Evolutionary conservation across 1,284 basidiomycete species (phyloP).

Genomic region (Cutaneotrichosporon sp.): DNA sequence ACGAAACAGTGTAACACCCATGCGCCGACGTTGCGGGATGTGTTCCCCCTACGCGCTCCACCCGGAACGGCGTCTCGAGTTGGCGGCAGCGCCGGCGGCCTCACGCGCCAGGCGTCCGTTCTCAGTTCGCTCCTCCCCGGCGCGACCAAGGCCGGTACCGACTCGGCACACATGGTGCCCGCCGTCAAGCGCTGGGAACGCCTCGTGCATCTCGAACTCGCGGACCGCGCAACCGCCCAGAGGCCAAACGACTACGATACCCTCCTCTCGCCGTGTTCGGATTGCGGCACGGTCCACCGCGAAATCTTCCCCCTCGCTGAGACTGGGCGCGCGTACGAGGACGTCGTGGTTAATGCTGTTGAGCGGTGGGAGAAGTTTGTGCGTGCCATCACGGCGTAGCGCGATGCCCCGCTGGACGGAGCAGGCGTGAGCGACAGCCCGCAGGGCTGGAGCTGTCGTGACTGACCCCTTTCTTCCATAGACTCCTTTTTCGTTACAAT

Average conservation of each 20-base stretch:
- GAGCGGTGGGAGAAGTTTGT: slow-evolving; percentile 45
- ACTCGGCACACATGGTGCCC: slow-evolving; percentile 15
- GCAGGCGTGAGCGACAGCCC: too few relatives aligned
- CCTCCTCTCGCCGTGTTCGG: slow-evolving; percentile 29
- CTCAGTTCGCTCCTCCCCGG: slow-evolving; percentile 32
- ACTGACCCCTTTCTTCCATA: too few relatives aligned
- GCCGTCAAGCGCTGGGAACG: slow-evolving; percentile 44
- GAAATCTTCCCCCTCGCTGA: slow-evolving; percentile 41
- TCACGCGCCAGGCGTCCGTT: slow-evolving; percentile 6
- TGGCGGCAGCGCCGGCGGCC: background rate
- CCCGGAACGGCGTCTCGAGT: background rate
- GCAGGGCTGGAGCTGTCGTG: too few relatives aligned
- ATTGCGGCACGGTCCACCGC: slow-evolving; percentile 39
- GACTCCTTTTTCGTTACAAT: too few relatives aligned
- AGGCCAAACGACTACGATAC: slow-evolving; percentile 15
- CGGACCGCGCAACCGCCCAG: slow-evolving; percentile 27
- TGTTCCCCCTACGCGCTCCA: slow-evolving; percentile 38
- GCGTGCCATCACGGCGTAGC: slow-evolving; percentile 13
- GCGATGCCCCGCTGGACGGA: too few relatives aligned
- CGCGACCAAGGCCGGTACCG: slow-evolving; percentile 21
- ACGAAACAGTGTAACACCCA: slow-evolving; percentile 40
- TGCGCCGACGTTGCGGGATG: slow-evolving; percentile 40
- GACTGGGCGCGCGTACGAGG: slow-evolving; percentile 28
- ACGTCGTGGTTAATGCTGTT: slow-evolving; percentile 36
- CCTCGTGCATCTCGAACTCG: slow-evolving; percentile 47